A percentile compares a stretch with the other conserved stretches of the same genome.
Evolutionary conservation across 2,329 filamentous ascomycete genomes (phyloP).

Genomic region (Cladosporium austrohemisphaericum): DNA sequence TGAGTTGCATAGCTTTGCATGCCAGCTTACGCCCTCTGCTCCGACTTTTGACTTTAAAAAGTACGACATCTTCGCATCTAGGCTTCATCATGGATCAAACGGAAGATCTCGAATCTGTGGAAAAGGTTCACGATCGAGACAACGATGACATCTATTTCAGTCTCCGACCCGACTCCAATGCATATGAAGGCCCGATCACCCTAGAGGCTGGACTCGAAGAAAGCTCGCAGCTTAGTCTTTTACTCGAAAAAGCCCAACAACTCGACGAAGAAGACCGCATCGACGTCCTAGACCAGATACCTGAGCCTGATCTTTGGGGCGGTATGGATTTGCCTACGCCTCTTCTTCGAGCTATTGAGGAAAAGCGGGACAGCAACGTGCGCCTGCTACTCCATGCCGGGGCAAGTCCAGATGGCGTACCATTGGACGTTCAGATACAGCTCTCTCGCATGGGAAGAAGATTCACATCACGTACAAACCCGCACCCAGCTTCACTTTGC

Average conservation of each 20-base stretch:
- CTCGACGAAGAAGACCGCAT: neutral
- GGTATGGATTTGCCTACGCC: neutral
- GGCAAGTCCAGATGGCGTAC: constrained; percentile 9
- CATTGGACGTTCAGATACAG: neutral
- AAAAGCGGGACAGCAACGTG: neutral
- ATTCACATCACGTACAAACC: neutral
- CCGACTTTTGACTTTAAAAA: too few species aligned
- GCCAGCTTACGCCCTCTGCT: too few species aligned
- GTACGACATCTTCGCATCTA: too few species aligned
- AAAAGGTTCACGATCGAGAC: too few species aligned
- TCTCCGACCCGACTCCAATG: too few species aligned
- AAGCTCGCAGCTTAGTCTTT: neutral
- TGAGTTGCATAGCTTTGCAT: too few species aligned
- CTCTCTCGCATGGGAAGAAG: neutral
- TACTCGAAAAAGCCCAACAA: neutral
- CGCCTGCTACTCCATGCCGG: constrained; percentile 2
- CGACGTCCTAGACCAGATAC: neutral
- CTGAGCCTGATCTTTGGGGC: neutral
- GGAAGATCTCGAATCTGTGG: too few species aligned
- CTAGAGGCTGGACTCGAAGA: neutral
- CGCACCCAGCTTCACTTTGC: neutral
- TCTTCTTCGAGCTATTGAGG: constrained; percentile 9
- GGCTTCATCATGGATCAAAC: too few species aligned
- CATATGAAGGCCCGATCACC: too few species aligned
- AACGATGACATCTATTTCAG: too few species aligned